These are phyloP conservation scores for Xylariaceae sp. DNA, from an alignment of 2,329 filamentous ascomycete species.

Conservation along the genomic window DNA sequence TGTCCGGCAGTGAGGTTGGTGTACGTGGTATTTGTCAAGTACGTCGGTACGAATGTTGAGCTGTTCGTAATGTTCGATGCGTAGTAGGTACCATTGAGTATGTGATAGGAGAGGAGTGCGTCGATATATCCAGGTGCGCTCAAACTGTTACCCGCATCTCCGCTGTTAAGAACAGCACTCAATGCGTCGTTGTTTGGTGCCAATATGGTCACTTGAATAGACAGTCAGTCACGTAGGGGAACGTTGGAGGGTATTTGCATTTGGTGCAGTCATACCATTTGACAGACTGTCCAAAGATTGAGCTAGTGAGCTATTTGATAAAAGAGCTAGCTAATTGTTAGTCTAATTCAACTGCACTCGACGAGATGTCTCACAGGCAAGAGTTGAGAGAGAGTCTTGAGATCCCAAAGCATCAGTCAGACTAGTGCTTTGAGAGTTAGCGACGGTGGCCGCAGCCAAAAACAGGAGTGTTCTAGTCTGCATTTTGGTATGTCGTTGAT, in stretches of 20 bases:
- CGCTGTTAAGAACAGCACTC: conserved; percentile 33
- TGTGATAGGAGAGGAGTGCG: conserved; percentile 54
- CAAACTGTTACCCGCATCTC: conserved; percentile 24
- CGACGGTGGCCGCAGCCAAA: conserved; percentile 13
- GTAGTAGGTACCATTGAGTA: conserved; percentile 49
- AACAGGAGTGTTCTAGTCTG: conserved; percentile 10
- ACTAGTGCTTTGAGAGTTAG: conserved; percentile 6
- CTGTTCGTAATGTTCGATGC: conserved; percentile 25
- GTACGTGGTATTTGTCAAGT: conserved; percentile 48
- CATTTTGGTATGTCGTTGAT: conserved; percentile 5
- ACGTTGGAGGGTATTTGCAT: too few species aligned
- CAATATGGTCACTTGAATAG: conserved; percentile 47
- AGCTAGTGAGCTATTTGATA: conserved; percentile 1
- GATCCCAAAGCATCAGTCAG: conserved; percentile 19
- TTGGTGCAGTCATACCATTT: too few species aligned
- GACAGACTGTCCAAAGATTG: background rate
- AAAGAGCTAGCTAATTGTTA: conserved; percentile 13
- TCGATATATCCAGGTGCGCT: conserved; percentile 23
- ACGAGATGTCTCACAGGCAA: conserved; percentile 13
- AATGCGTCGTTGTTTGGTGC: conserved; percentile 53
- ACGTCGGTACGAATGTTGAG: conserved; percentile 35
- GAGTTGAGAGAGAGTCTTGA: conserved; percentile 17
- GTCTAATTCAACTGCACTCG: background rate
- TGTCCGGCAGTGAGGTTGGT: conserved; percentile 59
- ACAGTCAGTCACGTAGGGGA: background rate